phyloP scores from a whole-genome alignment of 306 rosid species.

The Cajanus cajan region DNA sequence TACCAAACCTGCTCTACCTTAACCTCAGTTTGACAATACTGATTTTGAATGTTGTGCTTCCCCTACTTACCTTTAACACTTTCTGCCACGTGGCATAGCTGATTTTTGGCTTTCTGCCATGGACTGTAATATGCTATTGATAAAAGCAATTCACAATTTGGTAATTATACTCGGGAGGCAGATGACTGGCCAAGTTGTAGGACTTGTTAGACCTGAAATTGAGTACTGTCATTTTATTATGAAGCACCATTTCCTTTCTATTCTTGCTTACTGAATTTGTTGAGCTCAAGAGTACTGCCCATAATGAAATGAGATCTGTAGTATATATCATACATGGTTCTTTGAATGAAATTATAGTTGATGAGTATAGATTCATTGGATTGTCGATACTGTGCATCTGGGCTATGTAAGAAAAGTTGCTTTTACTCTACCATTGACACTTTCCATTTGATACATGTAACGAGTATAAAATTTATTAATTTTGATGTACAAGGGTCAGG shows the following conservation, averaged over 20 bases:
- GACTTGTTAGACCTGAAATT: neutral
- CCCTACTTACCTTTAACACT: neutral
- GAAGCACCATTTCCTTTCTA: neutral
- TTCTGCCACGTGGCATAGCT: neutral
- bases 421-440: neutral
- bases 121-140: neutral
- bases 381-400: neutral
- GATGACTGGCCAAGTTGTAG: neutral
- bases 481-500: constrained; percentile 66
- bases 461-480: neutral
- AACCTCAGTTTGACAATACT: neutral
- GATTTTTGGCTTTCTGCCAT: neutral
- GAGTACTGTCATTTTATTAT: neutral
- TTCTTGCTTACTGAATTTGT: neutral
- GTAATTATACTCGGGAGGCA: neutral
- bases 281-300: neutral
- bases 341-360: neutral
- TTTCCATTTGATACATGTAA: neutral
- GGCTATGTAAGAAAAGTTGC: neutral
- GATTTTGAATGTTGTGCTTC: neutral
- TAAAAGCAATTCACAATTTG: neutral
- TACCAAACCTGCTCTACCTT: neutral
- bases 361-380: neutral
- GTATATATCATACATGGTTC: neutral
- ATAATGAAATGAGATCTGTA: neutral